phyloP scores from a whole-genome alignment of 2,329 filamentous ascomycete genomes.

The Conoideocrella luteorostrata region DNA sequence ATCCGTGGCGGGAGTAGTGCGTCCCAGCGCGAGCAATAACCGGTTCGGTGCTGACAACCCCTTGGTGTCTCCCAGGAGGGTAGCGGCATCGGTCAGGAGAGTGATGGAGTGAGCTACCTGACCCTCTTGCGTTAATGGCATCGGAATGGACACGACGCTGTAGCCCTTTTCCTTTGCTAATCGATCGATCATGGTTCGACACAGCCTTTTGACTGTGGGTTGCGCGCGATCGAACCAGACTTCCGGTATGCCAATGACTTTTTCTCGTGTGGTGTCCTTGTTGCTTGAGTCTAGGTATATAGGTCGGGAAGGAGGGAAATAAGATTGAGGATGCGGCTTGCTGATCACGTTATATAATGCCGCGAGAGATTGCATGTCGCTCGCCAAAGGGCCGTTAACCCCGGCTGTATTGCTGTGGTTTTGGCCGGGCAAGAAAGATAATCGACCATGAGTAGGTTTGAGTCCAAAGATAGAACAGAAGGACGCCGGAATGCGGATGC shows the following conservation, averaged over 20 bases:
- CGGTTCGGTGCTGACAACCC: conserved; percentile 62
- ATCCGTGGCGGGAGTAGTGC: conserved; percentile 60
- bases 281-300: conserved; percentile 57
- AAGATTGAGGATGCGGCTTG: conserved; percentile 61
- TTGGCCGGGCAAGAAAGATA: conserved; percentile 43
- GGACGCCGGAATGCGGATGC: conserved; percentile 63
- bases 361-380: conserved; percentile 71
- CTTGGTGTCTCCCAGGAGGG: conserved; percentile 41
- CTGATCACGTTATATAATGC: conserved; percentile 55
- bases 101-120: conserved; percentile 75
- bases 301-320: conserved; percentile 39
- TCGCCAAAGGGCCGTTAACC: conserved; percentile 70
- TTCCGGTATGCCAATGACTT: conserved; percentile 57
- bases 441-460: conserved; percentile 67
- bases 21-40: conserved; percentile 59
- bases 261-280: conserved; percentile 34
- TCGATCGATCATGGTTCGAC: conserved; percentile 43
- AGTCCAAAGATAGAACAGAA: conserved; percentile 79
- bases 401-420: conserved; percentile 46
- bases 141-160: conserved; percentile 48
- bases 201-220: conserved; percentile 35
- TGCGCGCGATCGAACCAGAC: conserved; percentile 52
- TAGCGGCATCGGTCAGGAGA: conserved; percentile 54
- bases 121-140: conserved; percentile 61
- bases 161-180: conserved; percentile 45